Base-by-base conservation (phyloP, 2,329 filamentous ascomycete species). In the Pseudocercospora macadamiae region DNA sequence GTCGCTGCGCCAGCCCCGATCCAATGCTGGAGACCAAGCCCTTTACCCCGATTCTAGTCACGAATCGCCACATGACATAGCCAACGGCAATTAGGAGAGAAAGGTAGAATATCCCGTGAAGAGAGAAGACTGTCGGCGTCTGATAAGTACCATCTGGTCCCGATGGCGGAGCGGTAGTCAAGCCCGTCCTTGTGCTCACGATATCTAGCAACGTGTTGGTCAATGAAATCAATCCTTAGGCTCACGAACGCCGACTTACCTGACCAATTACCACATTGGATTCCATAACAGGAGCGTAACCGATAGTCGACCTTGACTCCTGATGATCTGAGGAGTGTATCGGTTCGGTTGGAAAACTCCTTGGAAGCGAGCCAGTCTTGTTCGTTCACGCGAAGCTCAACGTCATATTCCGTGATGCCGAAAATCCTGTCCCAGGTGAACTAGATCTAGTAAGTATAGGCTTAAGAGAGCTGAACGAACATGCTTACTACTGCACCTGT, bases 251-350 rank as follows among this genome's bases (percentile, higher is more conserved):
- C 28, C 6, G 12, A 12, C 28, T 32, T 32, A 32, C 28, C 21
- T 10, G 54, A 56, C 54, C 54, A 56, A 6, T 39, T 6, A n/a
- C 34, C 36, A 19, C 54, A 56, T 18, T 51, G 18, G 16, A 21
- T 19, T 8, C 54, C 45, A 16, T 56, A 56, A 19, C 54, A 56
- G 5, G 54, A 47, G n/a, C 54, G 44, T 23, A 56, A 30, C 14
- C 32, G 30, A 8, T 34, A 56, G 16, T 56, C 54, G 12, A 51
- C 37, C 18, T 30, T 30, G 16, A 56, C 21, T 12, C 54, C 54
- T 5, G 45, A 1, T 16, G 34, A 16, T 10, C 21, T 21, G 16
- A 36, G 10, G 3, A 56, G n/a, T 4, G 30, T 37, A 25, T 51
- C 34, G 25, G 45, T 56, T 2, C 45, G 9, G 4, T 56, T 56